Conservation (phyloP, 129 eudicot genomes). For the Mikania micrantha region DNA sequence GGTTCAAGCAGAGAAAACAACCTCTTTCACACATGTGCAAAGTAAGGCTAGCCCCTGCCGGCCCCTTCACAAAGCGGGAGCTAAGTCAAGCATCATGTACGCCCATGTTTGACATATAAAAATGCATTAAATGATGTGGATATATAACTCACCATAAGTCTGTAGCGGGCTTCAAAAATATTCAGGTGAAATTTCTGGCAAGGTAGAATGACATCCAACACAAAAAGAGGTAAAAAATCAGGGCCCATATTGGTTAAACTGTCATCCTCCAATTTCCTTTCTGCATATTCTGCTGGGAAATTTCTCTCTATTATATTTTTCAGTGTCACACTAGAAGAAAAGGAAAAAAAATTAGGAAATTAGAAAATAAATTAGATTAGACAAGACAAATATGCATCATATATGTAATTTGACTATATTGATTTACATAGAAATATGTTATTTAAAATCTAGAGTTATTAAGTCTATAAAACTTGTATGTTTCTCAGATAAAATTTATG, state of each 20-base stretch:
- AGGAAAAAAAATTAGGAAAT: not conserved
- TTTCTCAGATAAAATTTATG: not conserved
- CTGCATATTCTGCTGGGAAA: conserved; percentile 83
- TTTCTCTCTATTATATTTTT: conserved; percentile 82
- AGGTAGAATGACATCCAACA: conserved; percentile 90
- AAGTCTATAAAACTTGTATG: not conserved
- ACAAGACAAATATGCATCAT: not conserved
- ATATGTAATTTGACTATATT: not conserved
- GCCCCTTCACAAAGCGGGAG: no score
- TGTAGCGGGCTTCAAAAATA: conserved; percentile 94
- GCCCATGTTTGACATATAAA: no score
- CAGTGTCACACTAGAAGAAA: conserved; percentile 62
- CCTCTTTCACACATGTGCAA: no score
- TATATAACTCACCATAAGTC: conserved; percentile 74
- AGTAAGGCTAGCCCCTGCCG: no score
- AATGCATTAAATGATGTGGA: not conserved
- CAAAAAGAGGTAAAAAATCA: conserved; percentile 89
- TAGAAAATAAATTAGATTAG: not conserved
- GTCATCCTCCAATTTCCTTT: conserved; percentile 75
- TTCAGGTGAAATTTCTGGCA: conserved; percentile 82
- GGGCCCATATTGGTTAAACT: conserved; percentile 69
- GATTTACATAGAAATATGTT: not conserved
- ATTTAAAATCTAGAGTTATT: not conserved
- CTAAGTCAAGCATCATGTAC: no score
- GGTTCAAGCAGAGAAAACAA: no score